Base-by-base conservation (phyloP, 768 basidiomycete species). In the Hebeloma cylindrosporum region DNA sequence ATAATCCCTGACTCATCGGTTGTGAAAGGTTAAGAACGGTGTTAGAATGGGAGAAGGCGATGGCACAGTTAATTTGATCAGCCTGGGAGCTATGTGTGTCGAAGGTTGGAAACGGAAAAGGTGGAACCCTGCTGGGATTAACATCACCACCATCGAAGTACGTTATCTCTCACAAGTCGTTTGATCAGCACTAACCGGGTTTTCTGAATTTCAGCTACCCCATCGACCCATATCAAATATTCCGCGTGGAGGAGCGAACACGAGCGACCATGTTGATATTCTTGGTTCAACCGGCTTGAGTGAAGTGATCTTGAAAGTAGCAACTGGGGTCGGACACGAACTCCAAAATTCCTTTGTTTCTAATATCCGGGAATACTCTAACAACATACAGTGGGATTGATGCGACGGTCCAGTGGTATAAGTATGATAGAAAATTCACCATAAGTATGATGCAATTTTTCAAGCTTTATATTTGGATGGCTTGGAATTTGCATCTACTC, bases 1-100 rank as follows among this genome's bases (percentile, higher is more conserved):
- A 20, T 29, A 22, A 14, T 5, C 16, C 13, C 1, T 6, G 9
- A 3, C 33, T n/a, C 29, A 16, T 31, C 3, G 29, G 13, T 16
- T 13, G 16, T 20, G 22, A 14, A 23, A 84, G 83, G 68, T 90
- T 36, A 70, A 75, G 40, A 91, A 88, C 50, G 94, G 94, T 8
- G 90, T 97, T 41, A 89, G 87, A 53, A 82, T 94, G 65, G 91
- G 92, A 29, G 93, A 96, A 69, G 95, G 93, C 6, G 96, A 98
- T 61, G 95, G 96, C 9, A 97, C 96, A 2, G 93, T 93, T 17
- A 82, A 82, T 54, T 66, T 93, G 30, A 58, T 94, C 25, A 90
- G 88, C 53, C 72, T 93, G 41, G 95, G 93, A 11, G 82, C 88
- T n/a, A 96, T 98, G 93, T 97, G 95, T 57, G 84, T 88, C 8